A percentile compares a stretch with the other conserved stretches of the same genome.
phyloP scores from a whole-genome alignment of 2,329 filamentous ascomycete genomes.

The Fusarium avenaceum region DNA sequence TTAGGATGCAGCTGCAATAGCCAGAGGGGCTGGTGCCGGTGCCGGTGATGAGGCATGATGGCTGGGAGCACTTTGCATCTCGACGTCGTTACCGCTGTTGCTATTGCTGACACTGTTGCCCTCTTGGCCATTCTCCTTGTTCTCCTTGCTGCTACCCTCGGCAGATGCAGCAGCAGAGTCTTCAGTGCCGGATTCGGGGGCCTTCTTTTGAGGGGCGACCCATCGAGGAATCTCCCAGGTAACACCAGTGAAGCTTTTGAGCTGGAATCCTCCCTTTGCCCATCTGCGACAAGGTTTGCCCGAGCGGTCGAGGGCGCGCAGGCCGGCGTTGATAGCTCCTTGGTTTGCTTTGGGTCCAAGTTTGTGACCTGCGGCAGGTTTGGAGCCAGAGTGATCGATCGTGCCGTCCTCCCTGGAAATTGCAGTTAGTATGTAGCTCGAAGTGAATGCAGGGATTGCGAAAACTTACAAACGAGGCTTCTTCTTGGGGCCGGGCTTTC shows the following conservation, averaged over 20 bases:
- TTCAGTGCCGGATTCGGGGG: slow-evolving; percentile 61
- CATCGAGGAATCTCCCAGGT: slow-evolving; percentile 86
- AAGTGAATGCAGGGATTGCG: background rate
- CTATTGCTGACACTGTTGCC: slow-evolving; percentile 63
- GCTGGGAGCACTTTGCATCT: slow-evolving; percentile 67
- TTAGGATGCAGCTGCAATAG: slow-evolving; percentile 62
- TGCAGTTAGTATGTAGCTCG: slow-evolving; percentile 49
- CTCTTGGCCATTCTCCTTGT: slow-evolving; percentile 70
- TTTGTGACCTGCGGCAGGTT: slow-evolving; percentile 75
- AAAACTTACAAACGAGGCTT: slow-evolving; percentile 88
- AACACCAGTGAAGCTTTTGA: slow-evolving; percentile 94
- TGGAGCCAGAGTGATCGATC: slow-evolving; percentile 68
- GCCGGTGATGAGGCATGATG: slow-evolving; percentile 66
- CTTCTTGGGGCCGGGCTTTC: slow-evolving; percentile 97
- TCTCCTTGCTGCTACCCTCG: slow-evolving; percentile 72
- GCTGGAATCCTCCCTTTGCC: slow-evolving; percentile 82
- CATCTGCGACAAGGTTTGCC: slow-evolving; percentile 94
- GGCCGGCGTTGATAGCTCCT: slow-evolving; percentile 95
- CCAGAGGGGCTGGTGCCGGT: slow-evolving; percentile 65
- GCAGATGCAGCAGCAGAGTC: slow-evolving; percentile 62
- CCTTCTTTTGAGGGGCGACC: slow-evolving; percentile 77
- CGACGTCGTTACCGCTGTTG: slow-evolving; percentile 62
- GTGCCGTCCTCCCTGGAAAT: slow-evolving; percentile 70
- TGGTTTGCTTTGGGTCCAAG: slow-evolving; percentile 97
- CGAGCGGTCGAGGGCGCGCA: slow-evolving; percentile 91